These are phyloP conservation scores for Volutella citrinella DNA, from an alignment of 2,329 filamentous ascomycete genomes.

Conservation along the genomic window DNA sequence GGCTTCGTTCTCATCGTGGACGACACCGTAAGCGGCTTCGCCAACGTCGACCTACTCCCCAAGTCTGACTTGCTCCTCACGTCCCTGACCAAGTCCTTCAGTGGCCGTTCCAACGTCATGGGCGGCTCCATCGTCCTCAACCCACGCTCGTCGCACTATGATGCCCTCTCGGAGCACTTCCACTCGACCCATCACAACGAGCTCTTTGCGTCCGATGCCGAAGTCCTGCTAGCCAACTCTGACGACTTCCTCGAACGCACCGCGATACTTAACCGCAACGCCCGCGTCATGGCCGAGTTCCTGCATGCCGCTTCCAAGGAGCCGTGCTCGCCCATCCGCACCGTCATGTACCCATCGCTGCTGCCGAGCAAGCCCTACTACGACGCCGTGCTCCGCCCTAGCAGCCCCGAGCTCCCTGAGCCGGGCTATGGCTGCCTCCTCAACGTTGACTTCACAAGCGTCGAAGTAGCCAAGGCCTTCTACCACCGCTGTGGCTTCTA, in stretches of 20 bases:
- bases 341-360: slow-evolving; percentile 44
- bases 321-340: slow-evolving; percentile 33
- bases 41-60: slow-evolving; percentile 48
- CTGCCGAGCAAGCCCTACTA: slow-evolving; percentile 29
- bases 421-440: slow-evolving; percentile 56
- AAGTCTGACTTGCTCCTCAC: slow-evolving; percentile 49
- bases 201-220: slow-evolving; percentile 45
- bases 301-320: slow-evolving; percentile 30
- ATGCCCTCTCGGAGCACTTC: slow-evolving; percentile 29
- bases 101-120: slow-evolving; percentile 53
- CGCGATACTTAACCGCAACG: slow-evolving; percentile 40
- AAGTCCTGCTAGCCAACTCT: slow-evolving; percentile 43
- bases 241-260: slow-evolving; percentile 40
- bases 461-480: slow-evolving; percentile 41
- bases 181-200: slow-evolving; percentile 39
- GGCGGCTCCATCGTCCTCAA: slow-evolving; percentile 50
- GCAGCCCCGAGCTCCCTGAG: slow-evolving; percentile 41
- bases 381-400: slow-evolving; percentile 34
- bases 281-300: slow-evolving; percentile 38
- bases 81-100: slow-evolving; percentile 58
- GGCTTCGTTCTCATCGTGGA: slow-evolving; percentile 45
- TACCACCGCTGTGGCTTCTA: slow-evolving; percentile 49
- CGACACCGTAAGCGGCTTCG: slow-evolving; percentile 47
- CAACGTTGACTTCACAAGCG: slow-evolving; percentile 46
- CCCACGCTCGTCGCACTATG: slow-evolving; percentile 41